A percentile compares a stretch with the other conserved stretches of the same genome.
Conservation (phyloP, 176 grass and related monocot genomes). For the Musa schizocarpa region DNA sequence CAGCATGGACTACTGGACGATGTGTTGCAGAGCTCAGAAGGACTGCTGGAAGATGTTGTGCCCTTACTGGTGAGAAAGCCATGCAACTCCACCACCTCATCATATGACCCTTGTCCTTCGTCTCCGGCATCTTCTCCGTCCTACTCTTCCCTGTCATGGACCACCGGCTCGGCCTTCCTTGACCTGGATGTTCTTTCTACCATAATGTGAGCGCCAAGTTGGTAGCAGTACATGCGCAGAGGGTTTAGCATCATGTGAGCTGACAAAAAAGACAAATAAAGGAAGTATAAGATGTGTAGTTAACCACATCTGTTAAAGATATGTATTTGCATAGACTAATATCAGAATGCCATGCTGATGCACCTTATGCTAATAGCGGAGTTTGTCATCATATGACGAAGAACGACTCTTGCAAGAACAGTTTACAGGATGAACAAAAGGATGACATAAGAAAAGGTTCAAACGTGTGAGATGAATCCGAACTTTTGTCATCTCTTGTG, state of each 20-base stretch:
- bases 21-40: neutral
- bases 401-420: too few relatives aligned
- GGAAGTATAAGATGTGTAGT: too few relatives aligned
- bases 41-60: conserved; percentile 16
- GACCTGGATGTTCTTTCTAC: neutral
- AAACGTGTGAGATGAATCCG: too few relatives aligned
- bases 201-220: neutral
- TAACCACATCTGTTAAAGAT: too few relatives aligned
- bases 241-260: neutral
- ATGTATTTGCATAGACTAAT: too few relatives aligned
- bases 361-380: too few relatives aligned
- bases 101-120: neutral
- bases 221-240: neutral
- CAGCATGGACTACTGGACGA: neutral
- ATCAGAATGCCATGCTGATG: too few relatives aligned
- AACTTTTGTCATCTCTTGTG: too few relatives aligned
- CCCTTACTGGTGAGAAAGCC: conserved; percentile 11
- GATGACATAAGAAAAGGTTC: too few relatives aligned
- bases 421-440: too few relatives aligned
- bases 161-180: neutral
- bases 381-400: too few relatives aligned
- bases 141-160: neutral
- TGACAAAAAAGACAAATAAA: too few relatives aligned
- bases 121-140: neutral
- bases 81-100: neutral